Base-by-base conservation (phyloP, 2,329 filamentous ascomycete species). In the Fusarium sp. region DNA sequence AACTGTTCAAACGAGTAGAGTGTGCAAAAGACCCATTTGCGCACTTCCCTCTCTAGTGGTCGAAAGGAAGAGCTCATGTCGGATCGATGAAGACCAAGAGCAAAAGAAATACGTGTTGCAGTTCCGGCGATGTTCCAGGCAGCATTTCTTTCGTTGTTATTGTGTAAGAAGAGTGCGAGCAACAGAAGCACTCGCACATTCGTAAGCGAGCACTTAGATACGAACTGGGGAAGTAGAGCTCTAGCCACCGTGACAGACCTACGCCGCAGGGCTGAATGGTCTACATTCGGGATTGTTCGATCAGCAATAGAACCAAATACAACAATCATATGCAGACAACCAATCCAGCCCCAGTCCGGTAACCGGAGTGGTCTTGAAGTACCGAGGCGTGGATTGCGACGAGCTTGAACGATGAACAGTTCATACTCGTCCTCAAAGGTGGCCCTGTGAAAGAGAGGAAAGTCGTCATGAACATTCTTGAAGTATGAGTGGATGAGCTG, bases 101-200 rank as follows among this genome's bases (percentile, higher is more conserved):
- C 77, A 8, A 78, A 79, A 2, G 75, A 70, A 19, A 79, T 74
- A 1, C 77, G 67, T 5, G 72, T 79, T 1, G 77, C 77, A 3
- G 77, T 76, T 4, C 77, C 77, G 1, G 75, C 72, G 0, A 78
- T 70, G 19, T 79, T 79, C 77, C 77, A 79, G 0, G 78, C 77
- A 2, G 78, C 79, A 31, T 81, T 81, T 8, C 79, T 69, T 49
- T 81, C 79, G 55, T 80, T 79, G 36, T 79, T 78, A 36, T 81
- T 81, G 44, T 81, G 79, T 2, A 80, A 59, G 46, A 80, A 81
- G 2, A 80, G 52, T 1, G 77, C 67, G 38, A 71, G 46, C 2
- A 71, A 15, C 0, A 71, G 1, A 5, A 71, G 10, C 2, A 71
- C 69, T 2, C 69, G 40, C 1, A 72, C 66, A 7, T 71, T 71